These are phyloP conservation scores for Pythium vanterpoolii DNA, from an alignment of 352 stramenopile genomes.

Conservation along the genomic window DNA sequence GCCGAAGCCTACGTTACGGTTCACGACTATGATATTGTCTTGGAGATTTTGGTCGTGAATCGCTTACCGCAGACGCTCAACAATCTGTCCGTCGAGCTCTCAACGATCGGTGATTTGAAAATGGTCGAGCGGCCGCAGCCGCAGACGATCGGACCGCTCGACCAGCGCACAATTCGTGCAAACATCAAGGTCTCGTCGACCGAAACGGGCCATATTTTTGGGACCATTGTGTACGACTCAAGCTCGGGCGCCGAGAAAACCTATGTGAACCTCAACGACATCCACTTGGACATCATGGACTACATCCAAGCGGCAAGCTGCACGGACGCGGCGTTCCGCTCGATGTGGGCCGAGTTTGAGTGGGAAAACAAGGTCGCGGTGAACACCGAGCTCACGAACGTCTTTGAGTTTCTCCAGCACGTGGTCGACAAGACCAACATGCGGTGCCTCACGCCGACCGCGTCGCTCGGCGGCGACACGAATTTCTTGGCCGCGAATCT, in stretches of 20 bases:
- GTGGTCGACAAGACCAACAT: conserved; percentile 99
- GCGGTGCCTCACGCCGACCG: conserved; percentile 96
- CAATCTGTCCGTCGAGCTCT: conserved; percentile 98
- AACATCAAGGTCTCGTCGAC: conserved; percentile 99
- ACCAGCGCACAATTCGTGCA: conserved; percentile 95
- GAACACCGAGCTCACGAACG: conserved; percentile 96
- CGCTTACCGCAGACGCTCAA: conserved; percentile 97
- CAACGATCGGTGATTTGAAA: conserved; percentile 99
- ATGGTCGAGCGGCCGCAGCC: conserved; percentile 98
- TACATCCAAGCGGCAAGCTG: conserved; percentile 97
- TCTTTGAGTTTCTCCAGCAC: conserved; percentile 98
- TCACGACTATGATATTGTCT: conserved; percentile 99
- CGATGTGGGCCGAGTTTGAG: conserved; percentile 99
- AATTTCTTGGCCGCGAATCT: conserved; percentile 94
- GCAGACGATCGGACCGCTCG: conserved; percentile 97
- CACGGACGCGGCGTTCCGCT: conserved; percentile 96
- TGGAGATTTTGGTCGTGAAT: conserved; percentile 99
- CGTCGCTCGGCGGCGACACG: conserved; percentile 84
- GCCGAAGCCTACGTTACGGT: conserved; percentile 99
- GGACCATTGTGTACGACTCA: conserved; percentile 99
- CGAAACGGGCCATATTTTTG: conserved; percentile 99
- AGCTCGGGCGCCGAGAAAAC: conserved; percentile 95
- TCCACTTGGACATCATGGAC: conserved; percentile 99
- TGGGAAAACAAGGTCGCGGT: conserved; percentile 99
- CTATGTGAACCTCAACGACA: conserved; percentile 99